phyloP scores from a whole-genome alignment of 768 basidiomycete genomes.

The Agaricus subrufescens region DNA sequence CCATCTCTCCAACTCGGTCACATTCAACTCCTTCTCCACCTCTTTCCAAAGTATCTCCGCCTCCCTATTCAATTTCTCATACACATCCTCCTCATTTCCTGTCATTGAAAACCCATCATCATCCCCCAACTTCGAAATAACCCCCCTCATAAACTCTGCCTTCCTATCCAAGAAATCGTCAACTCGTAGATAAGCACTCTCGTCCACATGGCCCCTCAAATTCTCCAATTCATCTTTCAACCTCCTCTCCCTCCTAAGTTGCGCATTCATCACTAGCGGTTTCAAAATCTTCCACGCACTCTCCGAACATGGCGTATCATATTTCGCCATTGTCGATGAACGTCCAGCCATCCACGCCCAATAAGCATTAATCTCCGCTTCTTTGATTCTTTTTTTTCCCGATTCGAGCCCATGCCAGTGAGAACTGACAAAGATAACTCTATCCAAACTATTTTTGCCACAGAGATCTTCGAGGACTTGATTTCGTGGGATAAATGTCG shows the following conservation, averaged over 20 bases:
- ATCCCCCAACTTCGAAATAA: not conserved
- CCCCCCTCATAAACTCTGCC: not conserved
- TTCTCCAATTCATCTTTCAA: not conserved
- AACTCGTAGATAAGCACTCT: not conserved
- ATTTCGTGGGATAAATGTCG: not conserved
- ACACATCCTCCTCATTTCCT: not conserved
- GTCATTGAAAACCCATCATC: not conserved
- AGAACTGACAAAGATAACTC: not conserved
- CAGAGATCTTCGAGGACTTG: not conserved
- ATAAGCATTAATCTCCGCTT: not conserved
- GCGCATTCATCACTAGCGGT: not conserved
- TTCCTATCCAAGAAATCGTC: not conserved
- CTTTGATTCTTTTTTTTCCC: not conserved
- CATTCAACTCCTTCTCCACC: not conserved
- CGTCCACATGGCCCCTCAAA: not conserved
- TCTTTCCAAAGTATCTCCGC: conserved; percentile 3
- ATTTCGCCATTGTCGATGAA: not conserved
- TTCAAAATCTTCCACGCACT: not conserved
- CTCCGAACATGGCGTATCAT: not conserved
- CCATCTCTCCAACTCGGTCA: not conserved
- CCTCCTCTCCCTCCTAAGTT: not conserved
- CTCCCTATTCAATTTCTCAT: not conserved
- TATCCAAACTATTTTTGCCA: not conserved
- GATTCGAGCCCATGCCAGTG: not conserved
- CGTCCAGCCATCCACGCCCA: not conserved